phyloP scores from a whole-genome alignment of 148 eudicot genomes.

The Camellia lanceoleosa region DNA sequence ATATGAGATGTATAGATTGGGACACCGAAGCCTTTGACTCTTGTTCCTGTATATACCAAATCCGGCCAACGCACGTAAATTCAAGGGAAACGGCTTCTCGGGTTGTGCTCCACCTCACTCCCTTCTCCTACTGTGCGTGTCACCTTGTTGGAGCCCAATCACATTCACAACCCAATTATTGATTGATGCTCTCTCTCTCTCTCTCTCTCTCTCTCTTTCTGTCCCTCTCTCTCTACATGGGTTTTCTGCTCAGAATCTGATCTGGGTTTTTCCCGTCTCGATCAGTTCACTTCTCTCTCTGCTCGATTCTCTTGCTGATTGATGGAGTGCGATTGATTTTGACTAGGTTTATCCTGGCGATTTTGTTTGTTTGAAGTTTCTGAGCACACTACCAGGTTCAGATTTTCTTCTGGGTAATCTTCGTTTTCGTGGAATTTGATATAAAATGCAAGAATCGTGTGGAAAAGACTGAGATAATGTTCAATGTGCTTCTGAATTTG shows the following conservation, averaged over 20 bases:
- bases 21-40: conserved; percentile 15
- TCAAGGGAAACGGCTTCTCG: conserved; percentile 16
- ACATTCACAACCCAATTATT: background rate
- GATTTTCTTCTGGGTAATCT: conserved; percentile 1
- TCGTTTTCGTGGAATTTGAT: conserved; percentile 2
- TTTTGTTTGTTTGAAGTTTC: background rate
- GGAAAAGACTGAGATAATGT: background rate
- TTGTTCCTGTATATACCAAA: background rate
- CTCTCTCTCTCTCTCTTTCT: no score
- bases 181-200: background rate
- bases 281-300: conserved; percentile 6
- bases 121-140: background rate
- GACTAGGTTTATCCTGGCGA: background rate
- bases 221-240: no score
- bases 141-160: background rate
- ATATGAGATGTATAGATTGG: background rate
- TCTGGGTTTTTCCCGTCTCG: conserved; percentile 18
- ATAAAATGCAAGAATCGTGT: background rate
- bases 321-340: background rate
- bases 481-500: background rate
- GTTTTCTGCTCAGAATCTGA: conserved; percentile 10
- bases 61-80: conserved; percentile 20
- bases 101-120: conserved; percentile 21
- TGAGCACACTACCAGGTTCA: conserved; percentile 7
- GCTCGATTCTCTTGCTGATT: background rate